A percentile compares a stretch with the other conserved stretches of the same genome.
phyloP scores from a whole-genome alignment of 768 basidiomycete species.

The Mycena maculata region DNA sequence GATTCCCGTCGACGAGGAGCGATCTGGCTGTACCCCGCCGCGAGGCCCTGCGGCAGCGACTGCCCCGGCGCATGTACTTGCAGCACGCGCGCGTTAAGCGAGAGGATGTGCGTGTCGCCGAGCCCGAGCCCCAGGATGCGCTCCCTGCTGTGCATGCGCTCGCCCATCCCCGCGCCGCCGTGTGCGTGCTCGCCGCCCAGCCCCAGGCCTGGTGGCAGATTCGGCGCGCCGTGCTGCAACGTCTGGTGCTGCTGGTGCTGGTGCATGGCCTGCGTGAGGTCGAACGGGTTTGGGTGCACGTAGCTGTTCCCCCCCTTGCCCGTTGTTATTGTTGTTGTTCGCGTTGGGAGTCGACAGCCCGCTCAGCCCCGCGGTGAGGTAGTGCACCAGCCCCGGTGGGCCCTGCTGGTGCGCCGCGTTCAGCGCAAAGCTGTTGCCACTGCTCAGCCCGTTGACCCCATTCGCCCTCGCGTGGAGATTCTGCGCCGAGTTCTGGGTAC shows the following conservation, averaged over 20 bases:
- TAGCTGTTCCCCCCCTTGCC: conserved; percentile 36
- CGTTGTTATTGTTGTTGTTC: conserved; percentile 45
- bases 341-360: conserved; percentile 11
- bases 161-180: too few species aligned
- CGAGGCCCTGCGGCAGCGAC: conserved; percentile 91
- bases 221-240: not conserved
- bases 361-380: conserved; percentile 32
- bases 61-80: conserved; percentile 92
- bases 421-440: conserved; percentile 11
- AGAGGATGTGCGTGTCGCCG: conserved; percentile 56
- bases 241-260: conserved; percentile 53
- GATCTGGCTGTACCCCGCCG: conserved; percentile 90
- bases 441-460: not conserved
- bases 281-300: conserved; percentile 58
- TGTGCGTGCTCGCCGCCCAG: too few species aligned
- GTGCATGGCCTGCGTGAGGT: conserved; percentile 55
- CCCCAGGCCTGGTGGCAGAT: not conserved
- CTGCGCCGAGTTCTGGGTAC: too few species aligned
- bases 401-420: conserved; percentile 26
- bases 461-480: conserved; percentile 38
- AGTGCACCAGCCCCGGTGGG: conserved; percentile 26
- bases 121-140: conserved; percentile 59
- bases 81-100: conserved; percentile 81
- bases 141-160: too few species aligned
- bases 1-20: conserved; percentile 96